Base-by-base conservation (phyloP, 768 basidiomycete genomes). In the Daedaleopsis nitida region DNA sequence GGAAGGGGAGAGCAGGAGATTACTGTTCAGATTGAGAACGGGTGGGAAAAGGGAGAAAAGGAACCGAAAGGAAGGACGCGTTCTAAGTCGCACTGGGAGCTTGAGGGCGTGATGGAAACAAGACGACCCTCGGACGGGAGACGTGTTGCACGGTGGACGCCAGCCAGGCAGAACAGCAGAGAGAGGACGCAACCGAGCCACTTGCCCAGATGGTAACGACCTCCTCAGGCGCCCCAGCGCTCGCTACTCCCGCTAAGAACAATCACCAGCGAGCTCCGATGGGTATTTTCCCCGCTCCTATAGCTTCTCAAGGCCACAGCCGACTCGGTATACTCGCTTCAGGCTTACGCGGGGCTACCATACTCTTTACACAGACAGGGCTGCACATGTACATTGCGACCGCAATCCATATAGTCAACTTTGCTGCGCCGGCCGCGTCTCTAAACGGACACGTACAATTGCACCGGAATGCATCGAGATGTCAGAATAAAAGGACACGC, bases 51-150 rank as follows among this genome's bases (percentile, higher is more conserved):
- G 42, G 52, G 64, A 63, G 58, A 45, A 59, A 64, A n/a, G 7
- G 24, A 50, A 63, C 27, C 14, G 55, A 65, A 70, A 70, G 65
- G 68, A 70, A 66, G 64, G 71, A 65, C 70, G 63, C 71, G 71
- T 72, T 66, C 66, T 62, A 60, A 48, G 62, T 63, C 63, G 57
- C 66, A 55, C 64, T 58, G 56, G 65, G 50, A 55, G 62, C 56
- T 64, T 45, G 44, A 55, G 47, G 65, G 53, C 57, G 50, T 52
- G 39, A 50, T n/a, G 34, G 45, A 35, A 45, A 50, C 27, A 62
- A 50, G 57, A 55, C 38, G 57, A 55, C 39, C 62, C 64, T 60
- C 66, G 55, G 49, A 58, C 55, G 59, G 58, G 64, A 55, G 58
- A 65, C 58, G 60, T 58, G 57, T 62, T 58, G 53, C 48, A 14